Conservation (phyloP, 768 basidiomycete species). For the Suillus subluteus region DNA sequence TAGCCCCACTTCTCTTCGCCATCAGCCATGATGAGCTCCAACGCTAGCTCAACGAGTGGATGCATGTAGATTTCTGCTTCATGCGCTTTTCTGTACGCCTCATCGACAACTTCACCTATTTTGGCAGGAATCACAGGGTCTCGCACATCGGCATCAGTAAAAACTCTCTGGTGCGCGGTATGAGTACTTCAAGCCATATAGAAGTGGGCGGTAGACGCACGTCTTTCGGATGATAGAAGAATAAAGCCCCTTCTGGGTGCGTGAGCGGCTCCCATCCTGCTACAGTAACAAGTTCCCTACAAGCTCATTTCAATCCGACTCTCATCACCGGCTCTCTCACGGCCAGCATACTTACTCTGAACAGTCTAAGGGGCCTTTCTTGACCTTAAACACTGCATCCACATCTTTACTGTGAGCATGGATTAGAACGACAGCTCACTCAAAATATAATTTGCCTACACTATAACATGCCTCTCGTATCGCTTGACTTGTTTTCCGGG, state of each 20-base stretch:
- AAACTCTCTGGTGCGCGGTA: neutral
- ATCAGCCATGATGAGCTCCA: neutral
- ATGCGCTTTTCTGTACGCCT: neutral
- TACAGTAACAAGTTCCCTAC: neutral
- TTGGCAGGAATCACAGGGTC: neutral
- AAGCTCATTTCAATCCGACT: neutral
- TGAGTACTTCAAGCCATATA: neutral
- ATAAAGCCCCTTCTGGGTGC: neutral
- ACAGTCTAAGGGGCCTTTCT: neutral
- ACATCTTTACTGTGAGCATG: neutral
- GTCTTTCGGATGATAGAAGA: neutral
- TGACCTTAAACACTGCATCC: neutral
- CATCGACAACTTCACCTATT: neutral
- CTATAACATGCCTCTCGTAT: neutral
- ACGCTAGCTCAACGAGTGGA: neutral
- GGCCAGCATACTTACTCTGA: neutral
- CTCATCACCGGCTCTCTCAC: neutral
- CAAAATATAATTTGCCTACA: neutral
- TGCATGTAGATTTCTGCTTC: neutral
- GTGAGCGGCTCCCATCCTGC: neutral
- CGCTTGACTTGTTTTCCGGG: neutral
- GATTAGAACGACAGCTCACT: neutral
- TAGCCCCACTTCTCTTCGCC: slow-evolving; percentile 27
- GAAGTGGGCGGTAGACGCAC: neutral
- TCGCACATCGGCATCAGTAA: neutral